These are phyloP conservation scores for Chrysosporium queenslandicum DNA, from an alignment of 2,329 filamentous ascomycete species.

Conservation along the genomic window DNA sequence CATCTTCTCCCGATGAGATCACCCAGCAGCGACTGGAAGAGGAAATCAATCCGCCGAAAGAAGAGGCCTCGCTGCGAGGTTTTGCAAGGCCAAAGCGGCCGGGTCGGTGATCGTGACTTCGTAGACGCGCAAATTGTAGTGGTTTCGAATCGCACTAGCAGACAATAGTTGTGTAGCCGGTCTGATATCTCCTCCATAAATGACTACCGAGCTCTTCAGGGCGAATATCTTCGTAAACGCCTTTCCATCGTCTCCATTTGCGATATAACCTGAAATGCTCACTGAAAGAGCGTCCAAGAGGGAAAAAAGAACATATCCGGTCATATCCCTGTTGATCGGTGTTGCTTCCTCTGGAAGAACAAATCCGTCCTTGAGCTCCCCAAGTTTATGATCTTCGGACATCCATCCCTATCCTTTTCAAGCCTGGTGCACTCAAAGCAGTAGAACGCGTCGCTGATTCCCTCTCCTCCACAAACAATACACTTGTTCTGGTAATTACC, in stretches of 20 bases:
- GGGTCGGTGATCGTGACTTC: constrained; percentile 34
- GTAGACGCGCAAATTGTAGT: background rate
- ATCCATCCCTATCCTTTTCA: constrained; percentile 94
- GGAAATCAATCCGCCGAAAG: constrained; percentile 44
- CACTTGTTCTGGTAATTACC: constrained; percentile 99
- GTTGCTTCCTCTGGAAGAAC: constrained; percentile 59
- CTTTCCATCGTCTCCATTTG: no score
- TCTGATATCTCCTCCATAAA: background rate
- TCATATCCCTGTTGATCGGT: constrained; percentile 17
- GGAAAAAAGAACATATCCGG: background rate
- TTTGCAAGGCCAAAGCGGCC: constrained; percentile 57
- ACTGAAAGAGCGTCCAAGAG: background rate
- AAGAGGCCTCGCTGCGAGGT: constrained; percentile 41
- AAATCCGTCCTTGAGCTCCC: constrained; percentile 93
- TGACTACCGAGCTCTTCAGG: no score
- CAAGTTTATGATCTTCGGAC: constrained; percentile 98
- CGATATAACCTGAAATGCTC: no score
- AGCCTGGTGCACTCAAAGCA: constrained; percentile 97
- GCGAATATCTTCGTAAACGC: no score
- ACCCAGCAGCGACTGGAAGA: constrained; percentile 44
- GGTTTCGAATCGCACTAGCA: background rate
- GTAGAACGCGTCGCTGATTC: constrained; percentile 97
- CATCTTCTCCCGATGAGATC: constrained; percentile 49
- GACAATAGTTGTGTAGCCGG: background rate
- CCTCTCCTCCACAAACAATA: constrained; percentile 95